phyloP scores from a whole-genome alignment of 139 green algal species.

The Eudorina sp. region DNA sequence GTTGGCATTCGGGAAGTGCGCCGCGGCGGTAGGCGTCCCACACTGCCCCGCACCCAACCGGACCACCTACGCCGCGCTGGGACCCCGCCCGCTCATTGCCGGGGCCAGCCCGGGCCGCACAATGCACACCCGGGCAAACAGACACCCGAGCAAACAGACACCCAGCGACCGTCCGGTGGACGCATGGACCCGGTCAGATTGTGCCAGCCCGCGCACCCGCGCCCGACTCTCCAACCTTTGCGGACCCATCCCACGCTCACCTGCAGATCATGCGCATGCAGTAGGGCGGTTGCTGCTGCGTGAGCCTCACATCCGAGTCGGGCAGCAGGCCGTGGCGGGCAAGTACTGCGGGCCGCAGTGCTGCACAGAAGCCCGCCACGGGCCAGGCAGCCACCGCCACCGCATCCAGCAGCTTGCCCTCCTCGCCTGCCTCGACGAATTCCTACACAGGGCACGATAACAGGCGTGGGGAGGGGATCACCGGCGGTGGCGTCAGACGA shows the following conservation, averaged over 20 bases:
- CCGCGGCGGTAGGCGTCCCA: too few species aligned
- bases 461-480: too few species aligned
- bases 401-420: constrained; percentile 45
- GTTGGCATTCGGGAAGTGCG: too few species aligned
- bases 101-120: too few species aligned
- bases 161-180: not conserved
- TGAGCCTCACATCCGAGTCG: constrained; percentile 14
- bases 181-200: not conserved
- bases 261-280: constrained; percentile 36
- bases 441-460: constrained; percentile 20
- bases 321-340: not conserved
- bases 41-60: too few species aligned
- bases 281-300: constrained; percentile 18
- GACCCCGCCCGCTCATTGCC: too few species aligned
- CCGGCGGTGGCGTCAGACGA: too few species aligned
- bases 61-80: too few species aligned
- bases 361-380: constrained; percentile 24
- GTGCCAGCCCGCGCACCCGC: too few species aligned
- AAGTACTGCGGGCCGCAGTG: not conserved
- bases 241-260: constrained; percentile 9
- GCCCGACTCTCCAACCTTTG: too few species aligned
- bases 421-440: constrained; percentile 32
- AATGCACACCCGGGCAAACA: too few species aligned
- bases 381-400: constrained; percentile 24
- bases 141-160: too few species aligned